Base-by-base conservation (phyloP, 495 filamentous ascomycete genomes). In the Trichocladium antarcticum region DNA sequence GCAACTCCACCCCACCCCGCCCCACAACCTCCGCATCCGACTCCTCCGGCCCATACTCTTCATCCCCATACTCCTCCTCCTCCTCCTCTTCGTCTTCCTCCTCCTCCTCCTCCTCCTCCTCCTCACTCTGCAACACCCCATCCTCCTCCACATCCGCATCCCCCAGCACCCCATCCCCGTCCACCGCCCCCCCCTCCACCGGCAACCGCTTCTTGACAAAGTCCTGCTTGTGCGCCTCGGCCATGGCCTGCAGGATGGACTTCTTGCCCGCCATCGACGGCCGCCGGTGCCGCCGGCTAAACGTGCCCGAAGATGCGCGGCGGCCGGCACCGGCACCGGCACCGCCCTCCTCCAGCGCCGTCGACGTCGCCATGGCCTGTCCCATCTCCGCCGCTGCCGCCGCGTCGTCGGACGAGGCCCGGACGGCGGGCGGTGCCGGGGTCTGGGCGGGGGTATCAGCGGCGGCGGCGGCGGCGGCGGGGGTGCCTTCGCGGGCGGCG, bases 171-270 rank as follows among this genome's bases (percentile, higher is more conserved):
- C 21, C 45, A 10, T 32, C 24, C 22, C 15, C 19, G 42, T 46
- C 28, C 17, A 37, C 24, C 22, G 24, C 10, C 50, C 22, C 6
- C 1, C 42, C 28, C 35, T 51, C 57, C n/a, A 45, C 10, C 22
- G 77, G 73, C 41, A 69, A 75, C 42, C 77, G 70, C 62, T 76
- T 81, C 61, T 85, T 77, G 68, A 92, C 82, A 62, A 94, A 96
- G 62, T 96, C 89, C 57, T 92, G 84, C 31, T 79, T 81, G 54
- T 96, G 89, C 9, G 89, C 89, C 34, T 75, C 69, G 5, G 81
- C 77, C 52, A 94, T 70, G 10, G 84, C 74, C 8, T 63, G 63
- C 10, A 63, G 61, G 15, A 77, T 78, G 57, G 50, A 84, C 71
- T 42, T 79, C 68, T 15, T 81, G 58, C 45, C 71, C 0, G 51